Evolutionary conservation across 73 alveolate genomes (phyloP), one percentile per base, ranked within the genome.

Genomic region (Chromera velia): DNA sequence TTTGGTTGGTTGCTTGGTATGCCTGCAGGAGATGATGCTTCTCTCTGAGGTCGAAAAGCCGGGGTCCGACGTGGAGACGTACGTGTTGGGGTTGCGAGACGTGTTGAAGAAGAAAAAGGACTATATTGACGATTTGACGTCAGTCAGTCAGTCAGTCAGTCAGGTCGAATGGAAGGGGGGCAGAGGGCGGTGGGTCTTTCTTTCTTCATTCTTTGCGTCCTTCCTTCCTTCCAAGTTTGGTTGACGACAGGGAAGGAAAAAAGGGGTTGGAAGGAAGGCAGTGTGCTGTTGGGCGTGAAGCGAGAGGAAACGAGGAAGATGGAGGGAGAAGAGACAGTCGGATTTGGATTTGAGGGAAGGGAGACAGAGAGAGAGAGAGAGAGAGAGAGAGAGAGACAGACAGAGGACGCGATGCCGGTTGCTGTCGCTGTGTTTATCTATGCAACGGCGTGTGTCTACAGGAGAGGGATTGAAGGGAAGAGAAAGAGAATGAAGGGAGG

Each of bases 11-110:
- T n/a, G n/a, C n/a, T n/a, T n/a, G n/a, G n/a, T n/a, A n/a, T n/a
- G n/a, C 55, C 4, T 13, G 13, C 55, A 93, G 90, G 98, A 96
- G 89, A 94, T 95, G 98, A 86, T 83, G 88, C 88, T 90, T 48
- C 73, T 95, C 82, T 94, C 93, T 85, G 97, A 96, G 82, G 99
- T 96, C 28, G 99, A 96, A 81, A 93, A 90, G 81, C 99, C 99
- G 28, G 99, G 99, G 86, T 85, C 96, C 66, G 99, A 96, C 87
- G 97, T 96, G 33, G 98, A 95, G 55, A 97, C 90, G 81, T 96
- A 95, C 81, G 96, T 95, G 28, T 48, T 85, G 32, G 91, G 93
- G 70, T 87, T 96, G 68, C 98, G 95, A 80, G 90, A 91, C 40
- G 88, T 96, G 74, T 85, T 96, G 68, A 34, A 77, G 64, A 88